phyloP scores from a whole-genome alignment of 2,329 filamentous ascomycete species.

The Nemania serpens region DNA sequence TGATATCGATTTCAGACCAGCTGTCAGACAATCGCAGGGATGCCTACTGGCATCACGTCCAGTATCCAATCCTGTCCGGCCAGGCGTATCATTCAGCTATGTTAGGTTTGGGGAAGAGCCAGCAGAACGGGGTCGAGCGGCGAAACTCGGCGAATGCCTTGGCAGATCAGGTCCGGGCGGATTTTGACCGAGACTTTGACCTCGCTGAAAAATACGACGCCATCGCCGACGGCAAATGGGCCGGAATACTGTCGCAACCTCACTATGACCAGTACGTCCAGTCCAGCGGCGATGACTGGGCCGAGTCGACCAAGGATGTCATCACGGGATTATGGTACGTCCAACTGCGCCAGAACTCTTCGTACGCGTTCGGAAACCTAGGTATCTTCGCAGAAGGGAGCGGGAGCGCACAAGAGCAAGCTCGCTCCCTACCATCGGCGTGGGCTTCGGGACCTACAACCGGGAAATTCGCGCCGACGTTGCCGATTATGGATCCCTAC shows the following conservation, averaged over 20 bases:
- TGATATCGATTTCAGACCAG: constrained; percentile 50
- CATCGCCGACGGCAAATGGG: constrained; percentile 59
- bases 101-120: constrained; percentile 54
- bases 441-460: constrained; percentile 50
- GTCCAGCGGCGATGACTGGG: constrained; percentile 62
- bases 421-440: constrained; percentile 52
- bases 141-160: constrained; percentile 59
- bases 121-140: constrained; percentile 59
- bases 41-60: constrained; percentile 64
- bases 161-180: constrained; percentile 50
- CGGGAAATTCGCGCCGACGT: constrained; percentile 45
- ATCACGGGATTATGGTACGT: constrained; percentile 58
- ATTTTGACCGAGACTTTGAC: constrained; percentile 56
- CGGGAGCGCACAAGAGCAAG: constrained; percentile 58
- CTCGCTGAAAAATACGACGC: constrained; percentile 57
- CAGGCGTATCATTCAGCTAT: constrained; percentile 56
- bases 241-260: constrained; percentile 56
- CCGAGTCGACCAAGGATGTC: constrained; percentile 61
- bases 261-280: constrained; percentile 52
- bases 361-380: constrained; percentile 57
- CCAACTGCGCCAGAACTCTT: constrained; percentile 53
- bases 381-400: constrained; percentile 61
- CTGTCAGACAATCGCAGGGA: constrained; percentile 51
- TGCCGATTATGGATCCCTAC: constrained; percentile 53
- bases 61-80: constrained; percentile 63